Evolutionary conservation across 345 rosid species (phyloP), one percentile per base, ranked within the genome.

Genomic region (Carallia brachiata): DNA sequence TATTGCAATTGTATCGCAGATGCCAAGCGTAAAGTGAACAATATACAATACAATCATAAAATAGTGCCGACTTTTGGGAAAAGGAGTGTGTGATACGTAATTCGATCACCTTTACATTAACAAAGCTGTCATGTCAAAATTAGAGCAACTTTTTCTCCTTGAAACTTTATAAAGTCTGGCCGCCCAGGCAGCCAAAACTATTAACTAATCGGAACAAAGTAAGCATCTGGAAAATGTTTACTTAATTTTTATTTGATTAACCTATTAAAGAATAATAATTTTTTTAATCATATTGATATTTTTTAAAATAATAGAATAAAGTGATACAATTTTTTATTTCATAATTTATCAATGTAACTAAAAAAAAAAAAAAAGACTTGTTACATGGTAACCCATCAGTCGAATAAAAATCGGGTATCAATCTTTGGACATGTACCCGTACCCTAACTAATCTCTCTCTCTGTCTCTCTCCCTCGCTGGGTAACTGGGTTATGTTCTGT

Each of bases 121-220:
- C 79, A 83, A 83, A 73, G 86, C 85, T 81, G 89, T 81, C 85
- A 66, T 75, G 81, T 81, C 85, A 85, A 85, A 83, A 85, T 81
- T 83, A 66, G 79, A 63, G 78, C 75, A 73, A 77, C 85, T 83
- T 85, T 84, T 81, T 53, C 52, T 65, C 55, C 69, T 68, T 61
- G 62, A 74, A 69, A 62, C 71, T 68, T 71, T 80, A 55, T 69
- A 71, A 77, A 74, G 76, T 65, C 75, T 78, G 75, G 85, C 82
- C 73, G 62, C 75, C 83, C 73, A 40, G 65, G 66, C 71, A 63
- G 63, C 71, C 73, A 66, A 55, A 60, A 63, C 70, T 57, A 63
- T 50, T 39, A 71, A 48, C 75, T 16, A 66, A 30, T 63, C 23
- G 23, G 23, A 23, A 23, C 23, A 23, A 23, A 23, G 23, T 23